Percentiles rank a stretch among this genome's conserved stretches.
These are phyloP conservation scores for Pseudomicrostroma phylloplanum DNA, from an alignment of 1,284 basidiomycete genomes.

Conservation along the genomic window DNA sequence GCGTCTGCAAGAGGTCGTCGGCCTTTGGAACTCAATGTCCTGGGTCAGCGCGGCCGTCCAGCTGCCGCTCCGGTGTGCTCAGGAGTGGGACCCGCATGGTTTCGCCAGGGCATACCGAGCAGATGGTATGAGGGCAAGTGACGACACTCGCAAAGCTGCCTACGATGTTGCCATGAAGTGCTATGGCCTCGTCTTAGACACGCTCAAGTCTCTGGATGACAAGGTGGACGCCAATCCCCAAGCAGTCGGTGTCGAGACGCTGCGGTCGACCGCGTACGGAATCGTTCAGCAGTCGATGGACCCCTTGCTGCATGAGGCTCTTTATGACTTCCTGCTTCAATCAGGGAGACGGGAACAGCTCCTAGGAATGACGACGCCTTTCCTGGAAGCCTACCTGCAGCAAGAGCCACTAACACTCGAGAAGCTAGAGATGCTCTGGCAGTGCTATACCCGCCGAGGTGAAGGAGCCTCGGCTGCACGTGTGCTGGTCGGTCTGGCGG, in stretches of 20 bases:
- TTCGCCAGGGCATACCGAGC: slow-evolving; percentile 38
- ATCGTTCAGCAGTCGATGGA: slow-evolving; percentile 73
- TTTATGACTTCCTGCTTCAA: slow-evolving; percentile 88
- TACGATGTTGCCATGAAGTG: slow-evolving; percentile 60
- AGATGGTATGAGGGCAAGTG: slow-evolving; percentile 66
- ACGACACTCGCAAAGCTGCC: slow-evolving; percentile 55
- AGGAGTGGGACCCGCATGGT: slow-evolving; percentile 70
- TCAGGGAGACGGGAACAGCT: slow-evolving; percentile 77
- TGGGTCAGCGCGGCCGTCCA: slow-evolving; percentile 81
- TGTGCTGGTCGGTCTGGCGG: slow-evolving; percentile 76
- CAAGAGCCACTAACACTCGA: slow-evolving; percentile 72
- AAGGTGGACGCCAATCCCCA: slow-evolving; percentile 28
- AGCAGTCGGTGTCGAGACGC: slow-evolving; percentile 51
- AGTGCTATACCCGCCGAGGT: slow-evolving; percentile 68
- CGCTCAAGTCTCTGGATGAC: slow-evolving; percentile 72
- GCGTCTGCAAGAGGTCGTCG: slow-evolving; percentile 73
- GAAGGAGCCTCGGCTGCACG: slow-evolving; percentile 79
- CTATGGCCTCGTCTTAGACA: slow-evolving; percentile 61
- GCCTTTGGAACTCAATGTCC: slow-evolving; percentile 75
- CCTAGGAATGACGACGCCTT: slow-evolving; percentile 62
- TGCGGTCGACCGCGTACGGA: slow-evolving; percentile 30
- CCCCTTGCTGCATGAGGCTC: slow-evolving; percentile 83
- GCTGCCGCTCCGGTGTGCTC: slow-evolving; percentile 77
- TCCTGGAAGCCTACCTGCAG: slow-evolving; percentile 77
- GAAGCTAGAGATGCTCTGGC: slow-evolving; percentile 88